Conservation (phyloP, 1,284 basidiomycete genomes). For the Moesziomyces globuligerus region DNA sequence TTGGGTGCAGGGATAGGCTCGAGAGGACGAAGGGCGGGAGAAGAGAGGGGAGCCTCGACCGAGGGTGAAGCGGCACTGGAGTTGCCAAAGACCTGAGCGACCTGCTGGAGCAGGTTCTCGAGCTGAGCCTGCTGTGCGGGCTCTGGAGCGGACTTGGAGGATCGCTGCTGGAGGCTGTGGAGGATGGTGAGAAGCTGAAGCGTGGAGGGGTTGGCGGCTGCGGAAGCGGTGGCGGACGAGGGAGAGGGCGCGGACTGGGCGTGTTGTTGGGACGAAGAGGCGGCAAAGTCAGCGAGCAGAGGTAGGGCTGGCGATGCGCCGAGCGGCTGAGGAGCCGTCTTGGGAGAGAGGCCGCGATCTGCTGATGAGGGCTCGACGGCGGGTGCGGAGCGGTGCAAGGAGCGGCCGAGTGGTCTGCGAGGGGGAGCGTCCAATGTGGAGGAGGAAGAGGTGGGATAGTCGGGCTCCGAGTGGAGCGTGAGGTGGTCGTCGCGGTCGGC, state of each 20-base stretch:
- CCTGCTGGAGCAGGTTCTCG: constrained; percentile 38
- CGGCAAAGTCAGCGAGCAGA: constrained; percentile 9
- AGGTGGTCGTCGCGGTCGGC: constrained; percentile 17
- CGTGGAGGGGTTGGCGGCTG: constrained; percentile 34
- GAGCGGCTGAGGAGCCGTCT: constrained; percentile 11
- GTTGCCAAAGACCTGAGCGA: constrained; percentile 33
- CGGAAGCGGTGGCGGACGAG: constrained; percentile 11
- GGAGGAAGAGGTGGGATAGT: constrained; percentile 29
- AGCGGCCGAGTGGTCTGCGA: constrained; percentile 22
- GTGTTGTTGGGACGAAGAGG: constrained; percentile 15
- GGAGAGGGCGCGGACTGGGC: constrained; percentile 14
- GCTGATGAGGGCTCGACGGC: neutral
- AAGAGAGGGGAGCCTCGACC: constrained; percentile 10
- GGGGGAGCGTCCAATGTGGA: constrained; percentile 24
- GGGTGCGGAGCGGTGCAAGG: constrained; percentile 11
- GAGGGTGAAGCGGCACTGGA: constrained; percentile 17
- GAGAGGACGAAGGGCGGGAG: constrained; percentile 25
- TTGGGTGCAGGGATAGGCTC: constrained; percentile 27
- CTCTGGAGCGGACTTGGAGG: constrained; percentile 41
- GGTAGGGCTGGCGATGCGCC: constrained; percentile 18
- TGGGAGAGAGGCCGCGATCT: constrained; percentile 25
- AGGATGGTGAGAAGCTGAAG: constrained; percentile 40
- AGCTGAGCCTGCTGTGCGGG: constrained; percentile 47
- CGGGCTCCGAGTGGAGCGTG: constrained; percentile 38
- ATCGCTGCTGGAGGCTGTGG: constrained; percentile 44